These are phyloP conservation scores for Cucumis hystrix DNA, from an alignment of 306 rosid species.

Conservation along the genomic window DNA sequence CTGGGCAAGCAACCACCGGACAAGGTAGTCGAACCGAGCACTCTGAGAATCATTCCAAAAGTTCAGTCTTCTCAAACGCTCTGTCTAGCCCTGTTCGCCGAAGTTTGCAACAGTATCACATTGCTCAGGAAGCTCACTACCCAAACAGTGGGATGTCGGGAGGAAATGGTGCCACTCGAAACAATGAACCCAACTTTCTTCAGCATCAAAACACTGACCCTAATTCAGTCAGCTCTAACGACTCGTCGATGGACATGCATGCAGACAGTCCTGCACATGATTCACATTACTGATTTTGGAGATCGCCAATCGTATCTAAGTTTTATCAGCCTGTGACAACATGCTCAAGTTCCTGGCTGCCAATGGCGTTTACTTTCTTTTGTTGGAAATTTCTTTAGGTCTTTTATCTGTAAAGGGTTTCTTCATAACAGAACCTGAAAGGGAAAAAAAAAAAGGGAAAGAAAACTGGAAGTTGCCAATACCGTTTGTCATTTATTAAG, in stretches of 20 bases:
- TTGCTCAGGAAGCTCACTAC: constrained; percentile 36
- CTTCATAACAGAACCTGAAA: constrained; percentile 1
- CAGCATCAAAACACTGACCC: constrained; percentile 43
- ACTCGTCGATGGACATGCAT: constrained; percentile 83
- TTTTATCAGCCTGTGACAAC: background rate
- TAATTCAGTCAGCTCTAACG: constrained; percentile 41
- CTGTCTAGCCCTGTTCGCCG: constrained; percentile 69
- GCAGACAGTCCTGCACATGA: constrained; percentile 47
- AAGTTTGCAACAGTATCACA: constrained; percentile 68
- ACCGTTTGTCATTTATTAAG: constrained; percentile 6
- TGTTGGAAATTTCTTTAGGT: constrained; percentile 10
- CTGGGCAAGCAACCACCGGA: constrained; percentile 29
- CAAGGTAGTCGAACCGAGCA: constrained; percentile 54
- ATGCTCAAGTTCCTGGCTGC: constrained; percentile 8
- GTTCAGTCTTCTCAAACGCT: constrained; percentile 67
- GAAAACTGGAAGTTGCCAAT: background rate
- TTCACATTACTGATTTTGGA: constrained; percentile 12
- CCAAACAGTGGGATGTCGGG: constrained; percentile 23
- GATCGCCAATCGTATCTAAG: constrained; percentile 3
- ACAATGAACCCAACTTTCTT: constrained; percentile 28
- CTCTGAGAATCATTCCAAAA: constrained; percentile 58
- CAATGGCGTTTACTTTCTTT: constrained; percentile 4
- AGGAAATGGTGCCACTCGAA: constrained; percentile 38
- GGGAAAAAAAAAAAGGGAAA: background rate
- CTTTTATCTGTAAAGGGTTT: constrained; percentile 10